These are phyloP conservation scores for Helminthosporium solani DNA, from an alignment of 2,329 filamentous ascomycete species.

Conservation along the genomic window DNA sequence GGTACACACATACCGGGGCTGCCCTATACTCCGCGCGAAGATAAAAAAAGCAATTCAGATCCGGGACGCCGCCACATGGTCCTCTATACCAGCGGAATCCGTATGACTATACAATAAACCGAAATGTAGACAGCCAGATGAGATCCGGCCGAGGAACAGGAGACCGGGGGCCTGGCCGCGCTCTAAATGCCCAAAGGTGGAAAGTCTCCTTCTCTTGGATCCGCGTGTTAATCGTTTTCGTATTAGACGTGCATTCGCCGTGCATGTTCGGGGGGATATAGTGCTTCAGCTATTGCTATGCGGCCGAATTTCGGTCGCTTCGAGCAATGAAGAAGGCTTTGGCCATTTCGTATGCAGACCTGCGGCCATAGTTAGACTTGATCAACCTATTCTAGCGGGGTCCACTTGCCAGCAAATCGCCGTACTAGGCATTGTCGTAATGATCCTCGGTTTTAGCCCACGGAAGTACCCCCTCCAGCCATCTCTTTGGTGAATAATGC, in stretches of 20 bases:
- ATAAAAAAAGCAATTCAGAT: conserved; percentile 24
- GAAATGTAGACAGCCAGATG: conserved; percentile 15
- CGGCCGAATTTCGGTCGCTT: conserved; percentile 19
- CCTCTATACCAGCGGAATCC: conserved; percentile 24
- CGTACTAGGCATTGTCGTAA: conserved; percentile 97
- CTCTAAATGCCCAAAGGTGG: conserved; percentile 22
- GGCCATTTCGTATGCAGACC: conserved; percentile 67
- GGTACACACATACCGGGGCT: conserved; percentile 29
- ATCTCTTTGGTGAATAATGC: conserved; percentile 79
- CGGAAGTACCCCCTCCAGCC: conserved; percentile 89
- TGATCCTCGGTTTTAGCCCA: conserved; percentile 83
- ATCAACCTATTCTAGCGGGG: neutral
- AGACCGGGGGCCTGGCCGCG: conserved; percentile 16
- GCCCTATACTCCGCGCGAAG: conserved; percentile 23
- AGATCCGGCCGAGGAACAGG: conserved; percentile 14
- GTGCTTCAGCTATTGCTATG: conserved; percentile 3
- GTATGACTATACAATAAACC: conserved; percentile 31
- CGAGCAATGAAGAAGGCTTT: conserved; percentile 64
- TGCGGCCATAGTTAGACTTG: conserved; percentile 30
- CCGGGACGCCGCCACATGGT: conserved; percentile 29
- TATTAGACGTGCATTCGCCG: conserved; percentile 7
- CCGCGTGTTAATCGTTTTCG: conserved; percentile 16
- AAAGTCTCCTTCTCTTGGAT: conserved; percentile 12
- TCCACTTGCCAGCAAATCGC: conserved; percentile 90
- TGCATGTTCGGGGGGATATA: conserved; percentile 4